Base-by-base conservation (phyloP, 2,329 filamentous ascomycete species). In the Paramyrothecium sp. region DNA sequence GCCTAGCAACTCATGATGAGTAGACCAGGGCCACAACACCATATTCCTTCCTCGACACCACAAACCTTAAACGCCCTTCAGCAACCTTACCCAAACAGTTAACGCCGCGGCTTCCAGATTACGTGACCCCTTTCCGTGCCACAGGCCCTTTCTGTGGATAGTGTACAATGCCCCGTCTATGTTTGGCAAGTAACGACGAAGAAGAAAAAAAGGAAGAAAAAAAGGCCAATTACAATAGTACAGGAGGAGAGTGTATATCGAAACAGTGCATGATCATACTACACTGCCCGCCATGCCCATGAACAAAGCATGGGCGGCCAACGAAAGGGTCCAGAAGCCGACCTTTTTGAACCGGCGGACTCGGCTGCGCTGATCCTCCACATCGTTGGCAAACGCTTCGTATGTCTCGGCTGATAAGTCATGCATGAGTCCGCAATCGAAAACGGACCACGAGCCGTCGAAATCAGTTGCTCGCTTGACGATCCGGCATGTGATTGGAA, bases 341-440 rank as follows among this genome's bases (percentile, higher is more conserved):
- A 97, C 95, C 75, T 98, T 97, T 73, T 93, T 96, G 70, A 99
- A 89, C 49, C 95, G 84, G 53, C 94, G 83, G 64, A 92, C 89
- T 54, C 92, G 87, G 63, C 89, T 91, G 71, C 96, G 89, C 66
- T 95, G 90, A 74, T 97, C 90, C 61, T 92, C 88, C 33, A 99
- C 92, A 71, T 97, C 92, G 61, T 87, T 86, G 41, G 92, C 92
- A 74, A 99, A 98, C 0, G 95, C 95, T 66, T 94, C 87, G 71
- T 99, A 99, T 54, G 92, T 92, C 82, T 97, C 95, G 62, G 90
- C 91, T 7, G 90, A 94, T 60, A 96, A 78, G 74, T 99, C 95
- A 67, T 96, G 91, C 89, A 98, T 92, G 54, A 99, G 78, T 1
- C 92, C 93, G 67, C 90, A 95, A 73, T 99, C 95, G 70, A 90